These are phyloP conservation scores for Allomyces macrogynus DNA, from an alignment of 192 early-diverging fungal genomes.

Conservation along the genomic window DNA sequence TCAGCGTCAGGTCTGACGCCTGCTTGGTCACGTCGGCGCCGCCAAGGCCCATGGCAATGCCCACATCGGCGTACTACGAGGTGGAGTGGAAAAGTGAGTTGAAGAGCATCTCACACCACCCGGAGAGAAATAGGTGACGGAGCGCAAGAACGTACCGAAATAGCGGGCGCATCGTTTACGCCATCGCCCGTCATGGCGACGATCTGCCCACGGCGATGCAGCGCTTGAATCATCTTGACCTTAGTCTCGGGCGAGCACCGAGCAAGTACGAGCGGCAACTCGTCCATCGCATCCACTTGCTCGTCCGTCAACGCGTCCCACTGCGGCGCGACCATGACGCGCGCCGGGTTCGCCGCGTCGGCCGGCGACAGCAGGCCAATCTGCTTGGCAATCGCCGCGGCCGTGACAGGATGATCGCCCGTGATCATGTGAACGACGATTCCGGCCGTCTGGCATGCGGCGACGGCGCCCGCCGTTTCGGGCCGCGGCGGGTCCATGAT, in stretches of 20 bases:
- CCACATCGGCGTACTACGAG: conserved; percentile 81
- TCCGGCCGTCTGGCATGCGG: conserved; percentile 67
- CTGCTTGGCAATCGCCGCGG: conserved; percentile 72
- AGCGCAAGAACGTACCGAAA: too few species aligned
- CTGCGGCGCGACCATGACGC: conserved; percentile 71
- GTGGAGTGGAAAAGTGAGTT: conserved; percentile 26
- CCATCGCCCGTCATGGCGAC: conserved; percentile 67
- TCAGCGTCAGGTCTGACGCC: conserved; percentile 85
- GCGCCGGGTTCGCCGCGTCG: conserved; percentile 18
- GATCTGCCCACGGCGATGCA: too few species aligned
- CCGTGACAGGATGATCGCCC: conserved; percentile 80
- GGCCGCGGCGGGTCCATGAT: conserved; percentile 79
- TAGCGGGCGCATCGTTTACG: conserved; percentile 23
- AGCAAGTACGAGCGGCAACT: conserved; percentile 91
- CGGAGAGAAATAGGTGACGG: too few species aligned
- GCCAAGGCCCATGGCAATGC: conserved; percentile 88
- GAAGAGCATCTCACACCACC: too few species aligned
- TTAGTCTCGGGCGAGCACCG: conserved; percentile 92
- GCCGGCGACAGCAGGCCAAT: conserved; percentile 58
- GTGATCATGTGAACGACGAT: conserved; percentile 93
- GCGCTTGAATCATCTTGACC: conserved; percentile 75
- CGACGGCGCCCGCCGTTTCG: conserved; percentile 39
- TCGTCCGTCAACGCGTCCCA: conserved; percentile 80
- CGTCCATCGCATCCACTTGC: conserved; percentile 48
- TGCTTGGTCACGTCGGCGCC: conserved; percentile 98